Base-by-base conservation (phyloP, 495 filamentous ascomycete genomes). In the Hypoxylon lienhwacheense region DNA sequence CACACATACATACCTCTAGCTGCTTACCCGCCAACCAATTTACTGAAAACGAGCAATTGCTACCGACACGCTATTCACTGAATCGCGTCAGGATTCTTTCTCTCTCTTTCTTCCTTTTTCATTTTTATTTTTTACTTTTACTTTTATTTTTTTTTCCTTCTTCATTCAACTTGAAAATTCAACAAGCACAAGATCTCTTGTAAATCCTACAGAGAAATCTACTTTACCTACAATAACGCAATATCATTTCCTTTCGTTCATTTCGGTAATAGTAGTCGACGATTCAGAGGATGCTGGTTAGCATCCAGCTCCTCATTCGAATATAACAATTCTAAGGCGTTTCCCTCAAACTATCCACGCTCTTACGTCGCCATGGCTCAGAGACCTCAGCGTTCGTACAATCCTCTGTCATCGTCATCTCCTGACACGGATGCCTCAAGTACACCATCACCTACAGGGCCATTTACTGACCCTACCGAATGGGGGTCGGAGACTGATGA, bases 201-300 rank as follows among this genome's bases (percentile, higher is more conserved):
- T n/a, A n/a, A n/a, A n/a, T n/a, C n/a, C n/a, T n/a, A n/a, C n/a
- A n/a, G n/a, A n/a, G n/a, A n/a, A n/a, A n/a, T 17, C 19, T 16
- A 6, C 8, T 10, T 41, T 49, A 19, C 26, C 24, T 16, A 55
- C 22, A 40, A 31, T 26, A 37, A n/a, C 11, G 11, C 16, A 7
- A 35, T n/a, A 19, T n/a, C 8, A 39, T 14, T 35, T 43, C 19
- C n/a, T n/a, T n/a, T n/a, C n/a, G n/a, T n/a, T n/a, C n/a, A n/a
- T n/a, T 20, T 29, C 44, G 15, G 37, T 17, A 36, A 37, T 34
- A 47, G 47, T 14, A 31, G 28, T 14, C 35, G 22, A 42, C 53
- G 29, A 57, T 22, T 53, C 44, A 47, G 50, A 67, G 59, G 64
- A 65, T 67, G 64, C 64, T 65, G 51, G 57, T 40, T 62, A 48